Conservation (phyloP, 192 early-diverging fungal genomes). For the Entophlyctis luteolus region DNA sequence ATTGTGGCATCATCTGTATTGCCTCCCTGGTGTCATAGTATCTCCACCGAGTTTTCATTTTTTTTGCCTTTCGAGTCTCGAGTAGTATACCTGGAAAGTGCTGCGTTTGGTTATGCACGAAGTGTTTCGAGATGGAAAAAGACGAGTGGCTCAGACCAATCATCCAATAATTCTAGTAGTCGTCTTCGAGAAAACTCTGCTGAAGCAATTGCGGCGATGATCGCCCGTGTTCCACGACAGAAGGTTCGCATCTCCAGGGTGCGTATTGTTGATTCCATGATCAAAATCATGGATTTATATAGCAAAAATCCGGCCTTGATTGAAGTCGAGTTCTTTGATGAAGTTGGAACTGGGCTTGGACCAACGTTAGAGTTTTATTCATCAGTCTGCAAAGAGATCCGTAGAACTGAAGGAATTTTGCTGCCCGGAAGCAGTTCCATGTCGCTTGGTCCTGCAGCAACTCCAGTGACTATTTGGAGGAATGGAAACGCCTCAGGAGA, state of each 20-base stretch:
- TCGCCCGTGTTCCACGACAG: slow-evolving; percentile 75
- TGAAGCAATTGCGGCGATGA: neutral
- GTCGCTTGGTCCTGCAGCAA: neutral
- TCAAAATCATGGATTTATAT: slow-evolving; percentile 83
- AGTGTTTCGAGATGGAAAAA: slow-evolving; percentile 67
- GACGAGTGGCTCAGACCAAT: neutral
- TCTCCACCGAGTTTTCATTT: slow-evolving; percentile 69
- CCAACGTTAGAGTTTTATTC: slow-evolving; percentile 92
- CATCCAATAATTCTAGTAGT: neutral
- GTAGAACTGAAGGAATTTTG: slow-evolving; percentile 21
- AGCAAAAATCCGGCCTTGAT: slow-evolving; percentile 63
- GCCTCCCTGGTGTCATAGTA: slow-evolving; percentile 67
- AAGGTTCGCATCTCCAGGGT: slow-evolving; percentile 82
- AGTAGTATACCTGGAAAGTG: slow-evolving; percentile 72
- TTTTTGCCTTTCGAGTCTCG: slow-evolving; percentile 81
- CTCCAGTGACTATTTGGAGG: neutral
- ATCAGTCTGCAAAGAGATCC: slow-evolving; percentile 68
- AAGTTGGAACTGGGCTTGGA: slow-evolving; percentile 87
- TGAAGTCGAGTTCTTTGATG: slow-evolving; percentile 92
- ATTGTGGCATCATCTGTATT: slow-evolving; percentile 79
- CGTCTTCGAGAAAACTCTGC: neutral
- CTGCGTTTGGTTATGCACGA: slow-evolving; percentile 82
- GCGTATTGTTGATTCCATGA: slow-evolving; percentile 75
- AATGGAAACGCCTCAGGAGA: slow-evolving; percentile 1
- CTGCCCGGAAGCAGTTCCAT: slow-evolving; percentile 38